Conservation (phyloP, 148 eudicot genomes). For the Oxyria digyna region DNA sequence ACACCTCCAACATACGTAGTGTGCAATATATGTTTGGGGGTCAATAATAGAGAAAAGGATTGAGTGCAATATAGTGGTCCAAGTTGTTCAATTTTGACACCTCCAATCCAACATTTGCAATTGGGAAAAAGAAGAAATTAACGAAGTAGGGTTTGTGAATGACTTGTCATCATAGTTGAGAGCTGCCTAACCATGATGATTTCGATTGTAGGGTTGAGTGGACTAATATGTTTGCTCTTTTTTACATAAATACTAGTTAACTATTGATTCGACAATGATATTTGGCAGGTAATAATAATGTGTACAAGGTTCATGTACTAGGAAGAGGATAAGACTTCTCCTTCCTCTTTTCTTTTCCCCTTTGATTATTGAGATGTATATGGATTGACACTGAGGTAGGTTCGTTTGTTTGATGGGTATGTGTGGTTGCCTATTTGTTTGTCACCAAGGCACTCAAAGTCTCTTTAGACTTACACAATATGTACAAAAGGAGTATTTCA, state of each 20-base stretch:
- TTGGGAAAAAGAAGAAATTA: background rate
- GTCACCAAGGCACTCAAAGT: too few relatives aligned
- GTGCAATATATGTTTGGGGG: conserved; percentile 1
- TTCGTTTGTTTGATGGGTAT: background rate
- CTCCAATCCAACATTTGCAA: background rate
- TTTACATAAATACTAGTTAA: background rate
- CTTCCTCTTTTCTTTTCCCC: background rate
- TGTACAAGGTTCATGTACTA: background rate
- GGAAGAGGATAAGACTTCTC: background rate
- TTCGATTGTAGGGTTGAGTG: background rate
- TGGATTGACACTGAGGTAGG: background rate
- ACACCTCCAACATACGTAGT: too few relatives aligned
- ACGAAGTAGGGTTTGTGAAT: background rate
- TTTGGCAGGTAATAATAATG: background rate
- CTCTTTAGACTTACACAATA: too few relatives aligned
- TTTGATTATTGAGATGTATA: background rate
- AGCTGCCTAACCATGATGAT: background rate
- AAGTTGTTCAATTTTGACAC: background rate
- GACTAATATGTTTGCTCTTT: background rate
- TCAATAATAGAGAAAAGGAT: background rate
- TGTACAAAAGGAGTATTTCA: too few relatives aligned
- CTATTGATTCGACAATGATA: background rate
- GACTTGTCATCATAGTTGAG: background rate
- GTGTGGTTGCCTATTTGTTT: background rate
- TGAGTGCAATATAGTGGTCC: background rate